Percentiles rank a stretch among this genome's conserved stretches.
phyloP scores from a whole-genome alignment of 2,329 filamentous ascomycete species.

The Cucurbitaria berberidis region DNA sequence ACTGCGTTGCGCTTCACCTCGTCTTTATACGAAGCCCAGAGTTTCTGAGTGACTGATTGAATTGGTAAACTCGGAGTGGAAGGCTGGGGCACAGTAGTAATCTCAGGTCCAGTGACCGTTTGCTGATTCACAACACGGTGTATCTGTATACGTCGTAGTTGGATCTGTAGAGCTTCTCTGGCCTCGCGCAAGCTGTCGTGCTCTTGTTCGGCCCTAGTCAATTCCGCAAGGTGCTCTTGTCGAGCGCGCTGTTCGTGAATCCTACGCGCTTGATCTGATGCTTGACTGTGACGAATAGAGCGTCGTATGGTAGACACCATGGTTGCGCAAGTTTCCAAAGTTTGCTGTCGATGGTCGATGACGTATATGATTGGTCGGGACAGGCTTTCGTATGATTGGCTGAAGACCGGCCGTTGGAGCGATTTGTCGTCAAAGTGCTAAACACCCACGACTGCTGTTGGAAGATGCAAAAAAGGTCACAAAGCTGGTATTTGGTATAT shows the following conservation, averaged over 20 bases:
- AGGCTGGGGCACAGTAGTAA: background rate
- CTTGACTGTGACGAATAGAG: background rate
- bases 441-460: background rate
- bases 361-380: slow-evolving; percentile 9
- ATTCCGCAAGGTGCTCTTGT: background rate
- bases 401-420: background rate
- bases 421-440: background rate
- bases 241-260: background rate
- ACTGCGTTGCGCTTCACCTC: background rate
- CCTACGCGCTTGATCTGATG: background rate
- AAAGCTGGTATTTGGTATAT: background rate
- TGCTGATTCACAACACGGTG: background rate
- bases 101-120: background rate
- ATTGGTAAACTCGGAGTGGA: background rate
- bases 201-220: background rate
- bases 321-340: background rate
- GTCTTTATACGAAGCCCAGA: background rate
- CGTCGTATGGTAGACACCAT: background rate
- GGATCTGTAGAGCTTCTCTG: background rate
- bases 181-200: background rate
- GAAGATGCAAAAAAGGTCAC: background rate
- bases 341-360: slow-evolving; percentile 2
- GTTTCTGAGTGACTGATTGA: background rate
- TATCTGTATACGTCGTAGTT: background rate
- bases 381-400: background rate